Conservation (phyloP, 371 early-diverging fungal species). For the Saksenaea vasiformis region DNA sequence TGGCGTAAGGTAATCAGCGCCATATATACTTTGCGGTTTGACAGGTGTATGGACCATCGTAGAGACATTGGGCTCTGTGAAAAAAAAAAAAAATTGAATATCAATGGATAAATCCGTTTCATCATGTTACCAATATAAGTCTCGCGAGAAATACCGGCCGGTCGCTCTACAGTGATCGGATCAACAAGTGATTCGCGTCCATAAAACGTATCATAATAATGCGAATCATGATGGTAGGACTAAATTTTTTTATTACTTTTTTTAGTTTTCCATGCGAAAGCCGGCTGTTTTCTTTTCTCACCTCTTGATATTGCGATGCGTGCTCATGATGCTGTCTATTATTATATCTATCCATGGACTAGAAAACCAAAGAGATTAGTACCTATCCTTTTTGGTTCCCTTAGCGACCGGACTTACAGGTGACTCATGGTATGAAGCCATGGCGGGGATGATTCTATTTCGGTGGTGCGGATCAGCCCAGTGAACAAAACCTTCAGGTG, state of each 20-base stretch:
- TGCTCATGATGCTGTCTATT: constrained; percentile 7
- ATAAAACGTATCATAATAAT: constrained; percentile 22
- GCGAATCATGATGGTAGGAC: constrained; percentile 8
- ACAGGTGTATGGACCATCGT: constrained; percentile 22
- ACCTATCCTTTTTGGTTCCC: neutral
- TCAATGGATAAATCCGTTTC: neutral
- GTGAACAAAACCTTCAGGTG: neutral
- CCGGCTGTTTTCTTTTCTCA: no score
- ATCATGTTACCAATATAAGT: constrained; percentile 27
- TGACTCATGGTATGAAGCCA: neutral
- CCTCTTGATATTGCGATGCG: neutral
- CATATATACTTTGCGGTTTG: constrained; percentile 27
- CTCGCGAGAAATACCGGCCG: constrained; percentile 17
- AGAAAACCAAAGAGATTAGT: neutral
- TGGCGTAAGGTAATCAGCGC: constrained; percentile 11
- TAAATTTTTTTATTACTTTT: constrained; percentile 3
- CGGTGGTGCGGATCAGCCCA: neutral
- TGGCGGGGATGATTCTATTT: constrained; percentile 8
- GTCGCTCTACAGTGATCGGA: constrained; percentile 15
- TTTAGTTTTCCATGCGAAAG: neutral
- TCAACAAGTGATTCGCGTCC: constrained; percentile 30
- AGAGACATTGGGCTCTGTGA: constrained; percentile 23
- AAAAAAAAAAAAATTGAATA: neutral
- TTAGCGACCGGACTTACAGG: neutral
- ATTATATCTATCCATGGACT: neutral